These are phyloP conservation scores for Luffa aegyptiaca DNA, from an alignment of 306 rosid species.

Conservation along the genomic window DNA sequence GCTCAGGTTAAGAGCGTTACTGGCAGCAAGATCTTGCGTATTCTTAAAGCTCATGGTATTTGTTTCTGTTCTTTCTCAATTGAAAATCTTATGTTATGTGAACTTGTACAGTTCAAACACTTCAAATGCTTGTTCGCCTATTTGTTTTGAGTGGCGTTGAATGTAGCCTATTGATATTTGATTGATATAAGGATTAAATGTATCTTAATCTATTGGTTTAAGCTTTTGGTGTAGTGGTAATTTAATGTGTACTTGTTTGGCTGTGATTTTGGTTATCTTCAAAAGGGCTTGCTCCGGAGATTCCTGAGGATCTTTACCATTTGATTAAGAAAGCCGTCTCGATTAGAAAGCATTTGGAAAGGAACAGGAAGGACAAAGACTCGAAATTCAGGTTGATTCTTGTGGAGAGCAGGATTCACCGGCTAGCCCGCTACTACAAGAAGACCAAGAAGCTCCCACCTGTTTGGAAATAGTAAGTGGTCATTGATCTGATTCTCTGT, in stretches of 20 bases:
- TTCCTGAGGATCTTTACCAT: slow-evolving; percentile 65
- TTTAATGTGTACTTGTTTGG: not conserved
- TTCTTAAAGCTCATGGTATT: slow-evolving; percentile 55
- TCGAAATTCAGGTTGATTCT: slow-evolving; percentile 69
- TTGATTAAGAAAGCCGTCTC: slow-evolving; percentile 35
- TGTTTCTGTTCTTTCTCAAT: not conserved
- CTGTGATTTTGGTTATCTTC: not conserved
- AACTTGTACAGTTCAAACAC: not conserved
- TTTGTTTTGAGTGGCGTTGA: not conserved
- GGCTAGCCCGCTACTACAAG: slow-evolving; percentile 75
- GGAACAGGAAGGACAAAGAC: slow-evolving; percentile 22
- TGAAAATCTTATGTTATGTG: not conserved
- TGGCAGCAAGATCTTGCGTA: slow-evolving; percentile 51
- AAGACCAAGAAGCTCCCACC: slow-evolving; percentile 86
- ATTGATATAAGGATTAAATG: not conserved
- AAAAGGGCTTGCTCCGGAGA: slow-evolving; percentile 58
- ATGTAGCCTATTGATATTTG: too few species aligned
- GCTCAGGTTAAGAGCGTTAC: slow-evolving; percentile 51
- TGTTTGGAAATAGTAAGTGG: slow-evolving; percentile 66
- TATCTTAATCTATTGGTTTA: not conserved
- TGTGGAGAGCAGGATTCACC: slow-evolving; percentile 71
- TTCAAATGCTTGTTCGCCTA: not conserved
- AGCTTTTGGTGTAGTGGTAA: not conserved
- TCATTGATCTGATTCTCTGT: not conserved
- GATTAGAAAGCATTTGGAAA: slow-evolving; percentile 68